Base-by-base conservation (phyloP, 768 basidiomycete genomes). In the Rhizopogon vesiculosus region DNA sequence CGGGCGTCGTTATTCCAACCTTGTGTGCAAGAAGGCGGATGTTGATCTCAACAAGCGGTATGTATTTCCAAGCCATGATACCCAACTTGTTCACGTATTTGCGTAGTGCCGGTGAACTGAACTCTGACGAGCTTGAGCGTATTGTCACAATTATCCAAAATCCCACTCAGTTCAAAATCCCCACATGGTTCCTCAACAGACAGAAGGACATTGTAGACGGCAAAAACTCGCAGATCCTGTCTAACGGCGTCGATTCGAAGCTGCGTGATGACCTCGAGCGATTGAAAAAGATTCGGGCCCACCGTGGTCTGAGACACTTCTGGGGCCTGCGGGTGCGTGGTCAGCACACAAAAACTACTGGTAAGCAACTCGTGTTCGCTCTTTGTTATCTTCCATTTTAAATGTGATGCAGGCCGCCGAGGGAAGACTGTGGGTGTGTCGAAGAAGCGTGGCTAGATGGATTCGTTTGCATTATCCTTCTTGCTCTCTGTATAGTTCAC, bases 21-120 rank as follows among this genome's bases (percentile, higher is more conserved):
- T 98, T 67, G 96, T 98, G 64, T 98, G 97, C 86, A 98, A 98
- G 79, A 99, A 99, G 82, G 97, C 97, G 59, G 97, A 98, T 78
- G 93, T 99, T 42, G 96, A 98, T 70, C 84, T 99, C 59, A 93
- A 84, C 81, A 99, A 99, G 79, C 91, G 97, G 97, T 98, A 67
- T 58, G 88, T 74, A 25, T 18, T 5, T n/a, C 31, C 39, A 22
- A 42, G 18, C 33, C 33, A 15, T 39, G 44, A 44, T 48, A 28
- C 33, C 29, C 29, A 43, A 35, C n/a, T 45, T 41, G 52, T 33
- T 25, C 58, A 64, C 19, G 58, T 31, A 39, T 33, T 45, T 50
- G 5, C 45, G 22, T 71, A 99, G 97, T 51, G 97, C 97, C 65
- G 97, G 97, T 62, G 97, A 99, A 66, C 89, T 99, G 71, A 98